phyloP scores from a whole-genome alignment of 2,329 filamentous ascomycete genomes.

The Aspergillus niger region DNA sequence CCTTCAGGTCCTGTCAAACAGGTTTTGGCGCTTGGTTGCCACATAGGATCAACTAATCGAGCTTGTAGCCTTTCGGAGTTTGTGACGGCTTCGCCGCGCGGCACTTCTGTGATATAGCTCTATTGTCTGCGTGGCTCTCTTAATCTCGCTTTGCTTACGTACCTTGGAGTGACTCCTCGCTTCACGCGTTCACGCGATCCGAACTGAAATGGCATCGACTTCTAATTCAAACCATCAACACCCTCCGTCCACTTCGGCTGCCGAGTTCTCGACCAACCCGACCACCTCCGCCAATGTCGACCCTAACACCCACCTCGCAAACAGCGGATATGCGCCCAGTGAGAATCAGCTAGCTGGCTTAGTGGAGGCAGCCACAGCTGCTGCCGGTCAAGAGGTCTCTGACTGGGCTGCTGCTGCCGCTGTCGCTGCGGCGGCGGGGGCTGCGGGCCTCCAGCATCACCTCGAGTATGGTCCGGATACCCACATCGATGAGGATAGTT shows the following conservation, averaged over 20 bases:
- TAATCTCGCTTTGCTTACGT: background rate
- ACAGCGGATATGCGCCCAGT: conserved; percentile 37
- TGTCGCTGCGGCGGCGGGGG: conserved; percentile 52
- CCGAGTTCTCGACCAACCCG: conserved; percentile 30
- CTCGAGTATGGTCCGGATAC: conserved; percentile 45
- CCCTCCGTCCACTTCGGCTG: conserved; percentile 27
- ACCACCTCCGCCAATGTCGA: conserved; percentile 34
- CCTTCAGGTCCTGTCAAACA: background rate
- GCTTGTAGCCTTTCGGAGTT: background rate
- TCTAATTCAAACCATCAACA: conserved; percentile 34
- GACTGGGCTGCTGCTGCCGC: conserved; percentile 48
- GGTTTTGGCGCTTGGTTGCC: background rate
- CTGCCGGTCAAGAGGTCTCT: conserved; percentile 43
- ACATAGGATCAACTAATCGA: background rate
- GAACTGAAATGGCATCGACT: conserved; percentile 31
- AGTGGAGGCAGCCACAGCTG: conserved; percentile 50
- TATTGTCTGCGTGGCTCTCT: background rate
- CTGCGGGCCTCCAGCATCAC: conserved; percentile 43
- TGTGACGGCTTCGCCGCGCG: background rate
- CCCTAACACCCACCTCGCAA: conserved; percentile 30
- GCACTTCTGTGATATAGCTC: background rate
- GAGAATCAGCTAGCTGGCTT: conserved; percentile 50
- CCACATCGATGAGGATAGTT: conserved; percentile 44
- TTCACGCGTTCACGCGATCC: background rate
- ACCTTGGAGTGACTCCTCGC: background rate